Evolutionary conservation across 345 rosid species (phyloP), one percentile per base, ranked within the genome.

Genomic region (Excoecaria cochinchinensis): DNA sequence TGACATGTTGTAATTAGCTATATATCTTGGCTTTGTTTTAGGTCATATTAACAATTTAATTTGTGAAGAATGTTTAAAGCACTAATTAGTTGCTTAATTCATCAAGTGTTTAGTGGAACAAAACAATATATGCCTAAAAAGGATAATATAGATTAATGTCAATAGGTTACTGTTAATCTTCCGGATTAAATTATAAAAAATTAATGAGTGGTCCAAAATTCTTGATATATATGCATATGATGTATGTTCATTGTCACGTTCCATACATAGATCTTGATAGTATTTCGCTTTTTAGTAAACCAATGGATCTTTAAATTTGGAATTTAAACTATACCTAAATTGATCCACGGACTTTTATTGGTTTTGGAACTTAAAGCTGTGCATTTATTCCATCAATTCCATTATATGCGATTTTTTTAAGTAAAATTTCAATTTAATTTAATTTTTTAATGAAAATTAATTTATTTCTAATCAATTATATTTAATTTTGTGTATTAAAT

Each of bases 91-190:
- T 46, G 22, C 56, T 40, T 24, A 70, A 61, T 13, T 63, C 44
- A 13, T 19, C 21, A 48, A n/a, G 25, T 22, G 7, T n/a, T 57
- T 68, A 74, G 75, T 78, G 82, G 57, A 61, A 57, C 40, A 15
- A 77, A 73, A 62, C 10, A 66, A 52, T 22, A 60, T 72, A 71
- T 58, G 16, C 11, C n/a, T 36, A 8, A 13, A 71, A 13, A 71
- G 74, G 81, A 81, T 81, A 81, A 74, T 46, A 36, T 70, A 58
- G 50, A 70, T 66, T 78, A 81, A 64, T 63, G 44, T 24, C 17
- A 13, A 46, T 1, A 40, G 1, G 71, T 38, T 25, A 13, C 40
- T 51, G 71, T 38, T 25, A 13, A 53, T 51, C 3, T 58, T 31
- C 7, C 7, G 59, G 25, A 22, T 58, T n/a, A n/a, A 1, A 3